Percentiles rank a stretch among this genome's conserved stretches.
Conservation (phyloP, 2,329 filamentous ascomycete species). For the Phialemonium atrogriseum region DNA sequence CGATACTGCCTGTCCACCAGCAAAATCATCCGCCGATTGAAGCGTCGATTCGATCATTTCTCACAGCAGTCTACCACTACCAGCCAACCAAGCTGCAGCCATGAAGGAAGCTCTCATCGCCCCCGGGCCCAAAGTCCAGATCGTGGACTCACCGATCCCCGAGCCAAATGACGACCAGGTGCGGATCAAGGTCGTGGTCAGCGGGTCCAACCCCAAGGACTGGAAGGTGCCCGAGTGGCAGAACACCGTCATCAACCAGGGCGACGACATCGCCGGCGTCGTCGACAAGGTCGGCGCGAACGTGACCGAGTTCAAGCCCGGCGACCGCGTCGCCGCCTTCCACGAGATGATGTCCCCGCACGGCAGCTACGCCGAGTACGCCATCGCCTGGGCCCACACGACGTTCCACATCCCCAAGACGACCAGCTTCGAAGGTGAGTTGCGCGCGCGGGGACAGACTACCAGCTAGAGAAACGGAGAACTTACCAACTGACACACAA, state of each 20-base stretch:
- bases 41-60: no score
- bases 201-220: constrained; percentile 39
- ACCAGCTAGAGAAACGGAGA: not conserved
- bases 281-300: constrained; percentile 45
- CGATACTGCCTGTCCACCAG: no score
- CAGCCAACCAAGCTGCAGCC: no score
- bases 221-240: constrained; percentile 27
- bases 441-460: not conserved
- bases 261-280: constrained; percentile 47
- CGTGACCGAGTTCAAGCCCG: constrained; percentile 48
- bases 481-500: not conserved
- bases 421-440: constrained; percentile 24
- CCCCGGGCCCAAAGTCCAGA: constrained; percentile 22
- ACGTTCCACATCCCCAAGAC: constrained; percentile 31
- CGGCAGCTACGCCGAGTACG: constrained; percentile 33
- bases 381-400: constrained; percentile 28
- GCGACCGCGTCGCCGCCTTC: constrained; percentile 49
- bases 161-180: constrained; percentile 28
- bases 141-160: constrained; percentile 31
- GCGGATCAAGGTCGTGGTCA: constrained; percentile 32
- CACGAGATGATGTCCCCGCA: constrained; percentile 27
- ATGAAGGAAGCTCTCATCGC: constrained; percentile 2
- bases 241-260: constrained; percentile 28
- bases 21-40: no score
- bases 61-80: no score